Base-by-base conservation (phyloP, 345 rosid species). In the Heritiera littoralis region DNA sequence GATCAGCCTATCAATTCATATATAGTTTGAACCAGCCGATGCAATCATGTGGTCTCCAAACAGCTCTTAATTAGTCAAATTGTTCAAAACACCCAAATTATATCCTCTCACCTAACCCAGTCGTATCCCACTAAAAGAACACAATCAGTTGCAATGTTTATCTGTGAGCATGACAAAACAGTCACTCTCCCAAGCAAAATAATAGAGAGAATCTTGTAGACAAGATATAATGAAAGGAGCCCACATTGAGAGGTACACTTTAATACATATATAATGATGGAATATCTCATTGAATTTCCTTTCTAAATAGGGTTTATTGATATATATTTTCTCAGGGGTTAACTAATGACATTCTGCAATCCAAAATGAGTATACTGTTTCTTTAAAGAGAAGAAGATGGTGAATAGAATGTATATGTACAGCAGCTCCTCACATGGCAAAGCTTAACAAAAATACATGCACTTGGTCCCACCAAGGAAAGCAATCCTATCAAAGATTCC, bases 171-270 rank as follows among this genome's bases (percentile, higher is more conserved):
- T 79, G 90, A 78, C 89, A 86, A 86, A 80, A 77, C 60, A 78
- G 83, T 86, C 90, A 63, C 81, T n/a, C 77, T 87, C 86, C 76
- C 43, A 78, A 81, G 67, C 89, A 80, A 82, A 86, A 89, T 87
- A 83, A 87, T 87, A 60, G 88, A 86, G 89, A 86, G 90, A 89
- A 89, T 89, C 90, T 87, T 78, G 48, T 61, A 67, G 86, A 85
- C 86, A 78, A 78, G 51, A 79, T 81, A 72, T 78, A 77, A 79
- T 73, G 69, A 78, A 78, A 79, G 84, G 86, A 81, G 84, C 86
- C 90, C 86, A 82, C 84, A 51, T 15, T 9, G 58, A 76, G 61
- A 6, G 75, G 80, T 46, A 81, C 66, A 55, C 66, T 60, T 79
- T 45, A 54, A 74, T 63, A 80, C 43, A 55, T 81, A 70, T 55